These are phyloP conservation scores for Lasiodiplodia hormozganensis DNA, from an alignment of 2,329 filamentous ascomycete species.

Conservation along the genomic window DNA sequence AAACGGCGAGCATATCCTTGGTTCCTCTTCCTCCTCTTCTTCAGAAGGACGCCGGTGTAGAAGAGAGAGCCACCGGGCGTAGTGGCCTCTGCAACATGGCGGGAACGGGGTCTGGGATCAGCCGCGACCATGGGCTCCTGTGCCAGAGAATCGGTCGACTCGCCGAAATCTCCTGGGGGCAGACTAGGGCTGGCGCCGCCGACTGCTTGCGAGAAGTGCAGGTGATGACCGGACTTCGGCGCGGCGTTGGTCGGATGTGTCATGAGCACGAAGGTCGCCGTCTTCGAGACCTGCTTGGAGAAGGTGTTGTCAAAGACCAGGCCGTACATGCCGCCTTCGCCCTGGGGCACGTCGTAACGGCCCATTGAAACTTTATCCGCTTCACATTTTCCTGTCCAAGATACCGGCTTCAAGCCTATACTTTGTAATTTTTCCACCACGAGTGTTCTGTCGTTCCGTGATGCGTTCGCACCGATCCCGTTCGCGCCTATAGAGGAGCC, in stretches of 20 bases:
- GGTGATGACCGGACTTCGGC: slow-evolving; percentile 75
- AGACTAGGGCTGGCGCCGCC: slow-evolving; percentile 54
- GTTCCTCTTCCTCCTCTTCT: slow-evolving; percentile 89
- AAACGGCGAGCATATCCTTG: slow-evolving; percentile 93
- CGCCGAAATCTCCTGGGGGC: slow-evolving; percentile 47
- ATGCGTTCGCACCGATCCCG: slow-evolving; percentile 58
- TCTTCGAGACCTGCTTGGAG: slow-evolving; percentile 89
- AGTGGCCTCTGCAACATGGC: slow-evolving; percentile 37
- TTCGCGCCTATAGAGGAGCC: slow-evolving; percentile 40
- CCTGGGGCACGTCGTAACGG: slow-evolving; percentile 76
- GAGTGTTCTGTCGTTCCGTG: slow-evolving; percentile 73
- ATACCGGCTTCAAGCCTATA: slow-evolving; percentile 67
- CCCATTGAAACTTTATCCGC: slow-evolving; percentile 94
- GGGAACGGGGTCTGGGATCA: slow-evolving; percentile 51
- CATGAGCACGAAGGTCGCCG: slow-evolving; percentile 89
- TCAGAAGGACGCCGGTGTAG: slow-evolving; percentile 84
- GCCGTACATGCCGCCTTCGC: slow-evolving; percentile 90
- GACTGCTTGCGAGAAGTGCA: slow-evolving; percentile 65
- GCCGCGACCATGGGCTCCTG: slow-evolving; percentile 42
- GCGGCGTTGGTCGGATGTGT: slow-evolving; percentile 87
- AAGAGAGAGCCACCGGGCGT: slow-evolving; percentile 57
- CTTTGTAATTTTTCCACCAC: slow-evolving; percentile 70
- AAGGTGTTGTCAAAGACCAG: slow-evolving; percentile 99
- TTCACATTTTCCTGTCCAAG: slow-evolving; percentile 93
- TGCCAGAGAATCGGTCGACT: slow-evolving; percentile 64